Evolutionary conservation across 1,284 basidiomycete genomes (phyloP), one percentile per base, ranked within the genome.

Genomic region (Pyrrhoderma lamaoense): DNA sequence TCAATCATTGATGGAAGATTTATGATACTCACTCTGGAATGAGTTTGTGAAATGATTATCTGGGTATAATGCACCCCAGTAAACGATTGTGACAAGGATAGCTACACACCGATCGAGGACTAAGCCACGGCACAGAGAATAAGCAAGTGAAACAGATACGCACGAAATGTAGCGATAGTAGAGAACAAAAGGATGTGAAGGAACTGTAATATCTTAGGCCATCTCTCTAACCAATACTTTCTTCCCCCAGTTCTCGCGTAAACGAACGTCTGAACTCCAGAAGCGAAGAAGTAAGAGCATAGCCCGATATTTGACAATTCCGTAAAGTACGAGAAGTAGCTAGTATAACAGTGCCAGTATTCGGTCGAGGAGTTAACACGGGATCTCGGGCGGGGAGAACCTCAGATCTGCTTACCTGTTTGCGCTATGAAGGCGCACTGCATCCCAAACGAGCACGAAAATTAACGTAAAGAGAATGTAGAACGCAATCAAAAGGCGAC

Each of bases 321-420:
- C 0, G 84, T 81, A 64, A 87, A 82, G 64, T 76, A 82, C 3
- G 77, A 74, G 58, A 82, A 70, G 66, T 70, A 78, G n/a, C 82
- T 83, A 18, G 4, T 19, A 35, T 19, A 18, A 42, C 13, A 34
- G 18, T 23, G 34, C 14, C 13, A 46, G 31, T 21, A 21, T 23
- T 23, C 21, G 14, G 16, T 22, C 16, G 8, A 22, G n/a, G n/a
- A 22, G 38, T 18, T 40, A 16, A 14, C 16, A 40, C 38, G n/a
- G 38, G 5, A 5, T 7, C 8, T 22, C 16, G 38, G 38, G 16
- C 16, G 16, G 35, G 35, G 16, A 37, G 8, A 40, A 7, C 8
- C 38, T 5, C 5, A 54, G 58, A 38, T 47, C 54, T 21, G 62
- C 60, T 8, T 56, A 59, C 39, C 51, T 52, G 7, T 60, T 42